Base-by-base conservation (phyloP, 305 asterid species). In the Fraxinus xanthoxyloides region DNA sequence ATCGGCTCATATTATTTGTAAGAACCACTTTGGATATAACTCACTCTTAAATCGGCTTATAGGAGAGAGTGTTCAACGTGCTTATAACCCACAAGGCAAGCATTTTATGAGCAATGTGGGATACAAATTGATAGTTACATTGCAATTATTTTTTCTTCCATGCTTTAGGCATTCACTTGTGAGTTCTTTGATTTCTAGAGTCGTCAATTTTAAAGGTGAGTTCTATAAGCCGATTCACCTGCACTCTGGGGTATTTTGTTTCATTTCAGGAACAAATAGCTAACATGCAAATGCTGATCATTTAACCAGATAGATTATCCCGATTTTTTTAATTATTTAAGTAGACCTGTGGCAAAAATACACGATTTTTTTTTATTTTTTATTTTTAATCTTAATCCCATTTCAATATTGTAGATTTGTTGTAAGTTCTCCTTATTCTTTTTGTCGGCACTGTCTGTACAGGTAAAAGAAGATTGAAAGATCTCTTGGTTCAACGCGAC, bases 401-500 rank as follows among this genome's bases (percentile, higher is more conserved):
- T 83, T 85, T 61, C 63, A 28, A 38, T 8, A 6, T 5, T 82
- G 30, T 75, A 2, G 69, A 51, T 80, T 82, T 81, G 19, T 76
- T 63, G 63, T 31, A 4, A 59, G 38, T 84, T 84, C 80, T 56
- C 23, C 74, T 17, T 38, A 32, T 59, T 32, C 32, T 36, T 30
- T 30, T 51, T 40, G 38, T 35, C 0, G 10, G 48, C 76, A 77
- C 75, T 77, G 54, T 59, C 3, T 81, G 69, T 80, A 32, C 90
- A 96, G 97, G 93, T 89, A 90, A 89, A 78, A 87, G 91, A 88
- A 91, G 93, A 91, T 85, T 96, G 89, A 94, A 89, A 87, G 97
- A 92, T 73, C 95, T 96, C 85, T 85, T 96, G 92, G 89, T 87
- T 85, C 90, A 88, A 82, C 85, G 81, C 1, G 98, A 93, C 77